Base-by-base conservation (phyloP, 2,329 filamentous ascomycete species). In the Trichoderma sp. region DNA sequence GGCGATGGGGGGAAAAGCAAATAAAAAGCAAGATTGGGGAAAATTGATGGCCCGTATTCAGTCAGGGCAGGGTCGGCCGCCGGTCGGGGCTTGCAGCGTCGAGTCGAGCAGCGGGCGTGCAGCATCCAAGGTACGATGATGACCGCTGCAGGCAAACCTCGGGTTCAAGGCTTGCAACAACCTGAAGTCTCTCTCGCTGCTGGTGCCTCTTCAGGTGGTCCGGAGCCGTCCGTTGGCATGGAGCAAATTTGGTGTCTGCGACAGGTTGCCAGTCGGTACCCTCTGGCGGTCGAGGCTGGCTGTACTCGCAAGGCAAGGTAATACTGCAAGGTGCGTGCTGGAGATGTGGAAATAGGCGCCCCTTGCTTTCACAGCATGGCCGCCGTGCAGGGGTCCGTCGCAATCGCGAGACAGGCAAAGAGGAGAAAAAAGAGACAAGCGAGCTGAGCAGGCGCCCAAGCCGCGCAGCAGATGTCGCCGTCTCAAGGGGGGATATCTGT, bases 321-420 rank as follows among this genome's bases (percentile, higher is more conserved):
- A 24, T 14, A 39, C 34, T 12, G 34, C 12, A 39, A 39, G 34
- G 34, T 39, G 10, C 14, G 34, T 9, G 34, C 34, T 39, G 34
- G 34, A 43, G 26, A 64, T 34, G 48, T 48, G 52, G 44, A 57
- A 52, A 57, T 64, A 64, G 63, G 61, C 52, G 48, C 61, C 61
- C 65, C 65, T 66, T 52, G 57, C 65, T 52, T 55, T 51, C 47
- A 56, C 56, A 64, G 61, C 61, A 66, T 64, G 65, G 55, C 55
- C 50, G 65, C 48, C 26, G 54, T 47, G 55, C 65, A 66, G 61
- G 65, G 65, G 54, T 66, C 64, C 30, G 55, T 63, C 59, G 63
- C 58, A 54, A 66, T 43, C 17, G 56, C 63, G 47, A 59, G 58
- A 51, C 57, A 50, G 47, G 30, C 47, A 61, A 61, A 30, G 50